Conservation (phyloP, 768 basidiomycete species). For the Punctularia strigosozonata region DNA sequence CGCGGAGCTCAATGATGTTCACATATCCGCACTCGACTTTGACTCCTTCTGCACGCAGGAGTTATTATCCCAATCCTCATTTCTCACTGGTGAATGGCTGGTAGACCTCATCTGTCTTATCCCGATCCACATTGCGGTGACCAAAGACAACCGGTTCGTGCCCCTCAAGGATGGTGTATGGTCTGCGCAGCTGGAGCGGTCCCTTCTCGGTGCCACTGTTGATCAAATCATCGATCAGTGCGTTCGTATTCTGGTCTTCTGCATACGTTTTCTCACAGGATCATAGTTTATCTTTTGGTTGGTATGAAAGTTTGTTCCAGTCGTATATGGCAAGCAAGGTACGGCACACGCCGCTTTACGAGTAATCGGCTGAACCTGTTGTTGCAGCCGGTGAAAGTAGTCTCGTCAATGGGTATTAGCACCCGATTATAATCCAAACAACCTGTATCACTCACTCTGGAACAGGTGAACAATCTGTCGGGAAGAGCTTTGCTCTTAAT, state of each 20-base stretch:
- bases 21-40: constrained; percentile 21
- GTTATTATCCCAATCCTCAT: constrained; percentile 21
- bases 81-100: constrained; percentile 47
- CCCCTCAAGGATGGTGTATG: constrained; percentile 48
- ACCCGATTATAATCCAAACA: background rate
- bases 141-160: constrained; percentile 47
- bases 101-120: constrained; percentile 50
- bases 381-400: constrained; percentile 45
- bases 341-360: background rate
- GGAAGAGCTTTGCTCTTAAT: constrained; percentile 47
- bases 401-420: constrained; percentile 46
- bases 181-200: constrained; percentile 36
- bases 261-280: too few relatives aligned
- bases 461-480: constrained; percentile 50
- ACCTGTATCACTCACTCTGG: background rate
- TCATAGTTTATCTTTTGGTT: constrained; percentile 49
- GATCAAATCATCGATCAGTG: constrained; percentile 40
- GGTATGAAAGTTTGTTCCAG: constrained; percentile 55
- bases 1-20: constrained; percentile 26
- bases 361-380: background rate
- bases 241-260: too few relatives aligned
- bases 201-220: constrained; percentile 47
- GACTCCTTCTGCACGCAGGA: constrained; percentile 12
- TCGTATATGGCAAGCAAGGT: constrained; percentile 52
- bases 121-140: constrained; percentile 51